phyloP scores from a whole-genome alignment of 169 alveolate genomes.

The Theileria parva region DNA sequence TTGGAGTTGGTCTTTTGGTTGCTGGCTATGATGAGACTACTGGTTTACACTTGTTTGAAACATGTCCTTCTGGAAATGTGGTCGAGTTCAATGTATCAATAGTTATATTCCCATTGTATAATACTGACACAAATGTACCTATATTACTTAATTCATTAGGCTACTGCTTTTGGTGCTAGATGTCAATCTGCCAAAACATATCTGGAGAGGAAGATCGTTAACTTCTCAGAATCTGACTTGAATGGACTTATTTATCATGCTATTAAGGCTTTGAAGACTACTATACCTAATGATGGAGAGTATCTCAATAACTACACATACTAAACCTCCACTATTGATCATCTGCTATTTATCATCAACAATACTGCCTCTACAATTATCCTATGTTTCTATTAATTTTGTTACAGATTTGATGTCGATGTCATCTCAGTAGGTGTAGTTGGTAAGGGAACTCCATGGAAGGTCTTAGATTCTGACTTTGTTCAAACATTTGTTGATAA shows the following conservation, averaged over 20 bases:
- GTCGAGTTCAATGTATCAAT: constrained; percentile 87
- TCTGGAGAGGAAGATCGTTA: constrained; percentile 90
- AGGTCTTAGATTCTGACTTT: constrained; percentile 37
- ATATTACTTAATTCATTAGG: constrained; percentile 55
- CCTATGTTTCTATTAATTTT: no score
- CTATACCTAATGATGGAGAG: constrained; percentile 89
- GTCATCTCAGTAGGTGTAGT: constrained; percentile 86
- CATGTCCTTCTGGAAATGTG: constrained; percentile 95
- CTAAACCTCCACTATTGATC: no score
- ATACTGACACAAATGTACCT: no score
- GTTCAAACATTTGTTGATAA: constrained; percentile 36
- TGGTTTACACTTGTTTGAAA: constrained; percentile 93
- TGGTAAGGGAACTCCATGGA: constrained; percentile 77
- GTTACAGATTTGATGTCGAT: constrained; percentile 70
- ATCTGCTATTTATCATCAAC: no score
- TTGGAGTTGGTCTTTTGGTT: constrained; percentile 96
- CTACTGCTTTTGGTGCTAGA: constrained; percentile 96
- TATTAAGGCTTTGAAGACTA: constrained; percentile 86
- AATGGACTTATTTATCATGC: constrained; percentile 85
- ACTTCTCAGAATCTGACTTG: constrained; percentile 77
- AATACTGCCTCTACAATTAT: no score
- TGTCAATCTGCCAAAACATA: constrained; percentile 97
- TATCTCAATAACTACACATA: constrained; percentile 15
- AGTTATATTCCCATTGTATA: neutral
- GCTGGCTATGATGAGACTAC: constrained; percentile 90